phyloP scores from a whole-genome alignment of 305 asterid species.

The Ilex paraguariensis region DNA sequence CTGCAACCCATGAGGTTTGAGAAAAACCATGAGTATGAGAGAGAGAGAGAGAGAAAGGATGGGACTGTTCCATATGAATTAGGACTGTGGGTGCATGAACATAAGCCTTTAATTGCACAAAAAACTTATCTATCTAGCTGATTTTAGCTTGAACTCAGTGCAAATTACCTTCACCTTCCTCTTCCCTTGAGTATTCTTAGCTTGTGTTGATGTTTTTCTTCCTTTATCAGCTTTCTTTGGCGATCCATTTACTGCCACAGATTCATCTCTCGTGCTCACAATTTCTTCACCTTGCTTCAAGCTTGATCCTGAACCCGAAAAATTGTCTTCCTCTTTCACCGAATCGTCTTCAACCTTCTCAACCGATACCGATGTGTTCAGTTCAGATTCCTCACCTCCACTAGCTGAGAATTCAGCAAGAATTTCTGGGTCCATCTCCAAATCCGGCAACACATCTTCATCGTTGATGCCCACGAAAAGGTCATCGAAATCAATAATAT shows the following conservation, averaged over 20 bases:
- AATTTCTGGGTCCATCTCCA: slow-evolving; percentile 83
- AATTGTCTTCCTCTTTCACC: slow-evolving; percentile 22
- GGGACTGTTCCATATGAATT: too few relatives aligned
- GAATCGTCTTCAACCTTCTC: slow-evolving; percentile 26
- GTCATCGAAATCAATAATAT: slow-evolving; percentile 79
- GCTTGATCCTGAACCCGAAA: slow-evolving; percentile 28
- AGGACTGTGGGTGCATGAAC: too few relatives aligned
- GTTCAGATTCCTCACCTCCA: slow-evolving; percentile 41
- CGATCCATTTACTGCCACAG: slow-evolving; percentile 12
- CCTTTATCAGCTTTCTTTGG: slow-evolving; percentile 35
- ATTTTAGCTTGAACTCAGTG: not conserved
- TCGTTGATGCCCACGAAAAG: slow-evolving; percentile 62
- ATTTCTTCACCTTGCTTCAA: slow-evolving; percentile 35
- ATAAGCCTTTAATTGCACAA: not conserved
- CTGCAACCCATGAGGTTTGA: slow-evolving; percentile 18
- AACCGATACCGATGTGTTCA: slow-evolving; percentile 15
- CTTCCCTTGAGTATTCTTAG: slow-evolving; percentile 59
- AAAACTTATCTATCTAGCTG: slow-evolving; percentile 11
- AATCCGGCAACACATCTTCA: slow-evolving; percentile 66
- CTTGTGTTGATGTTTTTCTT: slow-evolving; percentile 37
- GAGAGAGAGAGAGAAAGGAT: not conserved
- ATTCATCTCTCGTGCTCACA: slow-evolving; percentile 23
- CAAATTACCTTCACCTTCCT: slow-evolving; percentile 73
- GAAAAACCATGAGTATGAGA: slow-evolving; percentile 25
- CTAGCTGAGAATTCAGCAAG: slow-evolving; percentile 56